Conservation (phyloP, 345 rosid species). For the Eucalyptus guilfoylei region DNA sequence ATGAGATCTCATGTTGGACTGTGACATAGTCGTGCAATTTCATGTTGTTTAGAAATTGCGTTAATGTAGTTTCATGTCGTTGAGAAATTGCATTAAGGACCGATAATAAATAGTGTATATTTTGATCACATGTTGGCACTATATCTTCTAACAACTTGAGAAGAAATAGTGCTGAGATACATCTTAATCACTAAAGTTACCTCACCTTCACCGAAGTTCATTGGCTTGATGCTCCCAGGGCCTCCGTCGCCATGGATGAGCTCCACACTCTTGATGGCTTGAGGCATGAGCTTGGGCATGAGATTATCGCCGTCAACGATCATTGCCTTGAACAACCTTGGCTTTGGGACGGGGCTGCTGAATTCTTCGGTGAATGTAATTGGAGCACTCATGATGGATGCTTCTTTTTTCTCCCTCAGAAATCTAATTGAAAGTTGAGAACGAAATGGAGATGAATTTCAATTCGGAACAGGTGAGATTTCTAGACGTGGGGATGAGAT, state of each 20-base stretch:
- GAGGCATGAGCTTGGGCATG: conserved; percentile 21
- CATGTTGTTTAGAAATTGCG: too few relatives aligned
- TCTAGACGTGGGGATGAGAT: not conserved
- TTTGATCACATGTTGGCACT: too few relatives aligned
- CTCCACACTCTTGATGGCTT: conserved; percentile 7
- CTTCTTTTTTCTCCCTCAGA: not conserved
- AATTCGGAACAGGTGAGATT: not conserved
- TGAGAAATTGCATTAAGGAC: too few relatives aligned
- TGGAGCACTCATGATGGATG: conserved; percentile 2
- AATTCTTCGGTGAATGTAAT: conserved; percentile 7
- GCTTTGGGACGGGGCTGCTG: not conserved
- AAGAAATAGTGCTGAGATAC: not conserved
- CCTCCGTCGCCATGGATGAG: conserved; percentile 36
- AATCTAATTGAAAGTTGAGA: not conserved
- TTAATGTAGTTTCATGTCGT: too few relatives aligned
- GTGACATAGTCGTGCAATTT: too few relatives aligned
- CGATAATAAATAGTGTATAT: too few relatives aligned
- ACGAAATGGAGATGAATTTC: not conserved
- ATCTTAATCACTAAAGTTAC: not conserved
- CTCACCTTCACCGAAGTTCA: conserved; percentile 7
- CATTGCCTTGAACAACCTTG: conserved; percentile 19
- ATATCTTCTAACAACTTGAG: not conserved
- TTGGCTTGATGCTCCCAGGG: conserved; percentile 21
- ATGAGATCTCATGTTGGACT: too few relatives aligned
- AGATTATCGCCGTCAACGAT: conserved; percentile 7